Percentiles rank a stretch among this genome's conserved stretches.
phyloP scores from a whole-genome alignment of 495 filamentous ascomycete genomes.

The Aspergillus haitiensis region DNA sequence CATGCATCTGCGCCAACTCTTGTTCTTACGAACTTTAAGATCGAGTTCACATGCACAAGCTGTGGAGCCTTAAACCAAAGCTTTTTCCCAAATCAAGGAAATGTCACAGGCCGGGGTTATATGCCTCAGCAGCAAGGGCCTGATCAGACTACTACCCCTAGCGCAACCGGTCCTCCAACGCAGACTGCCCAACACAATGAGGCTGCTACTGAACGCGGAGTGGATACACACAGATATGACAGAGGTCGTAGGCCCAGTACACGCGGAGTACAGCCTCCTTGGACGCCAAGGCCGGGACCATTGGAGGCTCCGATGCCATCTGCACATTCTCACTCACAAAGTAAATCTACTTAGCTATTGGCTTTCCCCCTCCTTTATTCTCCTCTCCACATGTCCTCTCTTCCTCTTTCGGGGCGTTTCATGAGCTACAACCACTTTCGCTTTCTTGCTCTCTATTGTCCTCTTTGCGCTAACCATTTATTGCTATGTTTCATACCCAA shows the following conservation, averaged over 20 bases:
- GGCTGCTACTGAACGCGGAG: constrained; percentile 43
- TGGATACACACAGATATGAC: constrained; percentile 36
- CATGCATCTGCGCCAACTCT: constrained; percentile 35
- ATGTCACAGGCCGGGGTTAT: constrained; percentile 38
- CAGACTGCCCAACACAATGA: constrained; percentile 24
- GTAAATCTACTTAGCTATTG: constrained; percentile 19
- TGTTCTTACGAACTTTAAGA: constrained; percentile 46
- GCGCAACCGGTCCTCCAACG: constrained; percentile 25
- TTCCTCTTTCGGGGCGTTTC: neutral
- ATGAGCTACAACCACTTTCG: no score
- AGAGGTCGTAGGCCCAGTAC: constrained; percentile 24
- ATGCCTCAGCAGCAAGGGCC: constrained; percentile 32
- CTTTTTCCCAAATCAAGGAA: constrained; percentile 48
- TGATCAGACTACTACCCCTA: constrained; percentile 24
- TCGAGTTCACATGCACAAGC: constrained; percentile 47
- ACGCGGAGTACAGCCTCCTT: constrained; percentile 36
- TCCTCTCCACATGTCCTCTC: neutral
- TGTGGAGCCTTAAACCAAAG: constrained; percentile 49
- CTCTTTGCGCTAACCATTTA: no score
- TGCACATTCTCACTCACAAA: constrained; percentile 18
- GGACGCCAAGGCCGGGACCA: constrained; percentile 27
- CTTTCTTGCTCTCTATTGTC: no score
- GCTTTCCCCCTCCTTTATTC: neutral
- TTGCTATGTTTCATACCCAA: no score
- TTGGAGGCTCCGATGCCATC: constrained; percentile 38